A percentile compares a stretch with the other conserved stretches of the same genome.
These are phyloP conservation scores for Xylaria longipes DNA, from an alignment of 495 filamentous ascomycete genomes.

Conservation along the genomic window DNA sequence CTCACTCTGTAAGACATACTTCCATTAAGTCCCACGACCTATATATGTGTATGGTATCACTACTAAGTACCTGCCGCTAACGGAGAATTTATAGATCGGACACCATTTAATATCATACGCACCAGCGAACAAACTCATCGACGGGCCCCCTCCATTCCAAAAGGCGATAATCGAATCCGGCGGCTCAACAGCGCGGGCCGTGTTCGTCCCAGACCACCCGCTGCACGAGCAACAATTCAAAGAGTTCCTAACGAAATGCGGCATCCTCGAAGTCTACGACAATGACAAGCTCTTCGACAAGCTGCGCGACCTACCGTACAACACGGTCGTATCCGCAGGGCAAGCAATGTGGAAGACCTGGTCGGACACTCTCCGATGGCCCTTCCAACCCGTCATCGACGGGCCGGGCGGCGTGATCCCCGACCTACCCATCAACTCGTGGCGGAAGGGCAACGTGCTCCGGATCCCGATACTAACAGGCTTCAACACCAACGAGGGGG, in stretches of 20 bases:
- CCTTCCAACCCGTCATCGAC: slow-evolving; percentile 73
- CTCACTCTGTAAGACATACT: slow-evolving; percentile 58
- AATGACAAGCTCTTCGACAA: slow-evolving; percentile 56
- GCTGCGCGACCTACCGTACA: slow-evolving; percentile 57
- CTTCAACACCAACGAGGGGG: slow-evolving; percentile 70
- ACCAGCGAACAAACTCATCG: slow-evolving; percentile 33
- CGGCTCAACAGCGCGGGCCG: slow-evolving; percentile 64
- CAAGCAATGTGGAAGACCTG: slow-evolving; percentile 60
- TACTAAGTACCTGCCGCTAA: background rate
- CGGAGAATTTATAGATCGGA: slow-evolving; percentile 56
- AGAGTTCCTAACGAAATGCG: slow-evolving; percentile 59
- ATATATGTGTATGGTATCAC: background rate
- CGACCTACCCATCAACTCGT: slow-evolving; percentile 62
- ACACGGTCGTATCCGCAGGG: slow-evolving; percentile 55
- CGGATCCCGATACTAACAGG: slow-evolving; percentile 69
- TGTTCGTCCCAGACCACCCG: slow-evolving; percentile 59
- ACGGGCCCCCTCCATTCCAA: slow-evolving; percentile 56
- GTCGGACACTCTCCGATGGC: slow-evolving; percentile 63
- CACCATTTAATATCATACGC: slow-evolving; percentile 67
- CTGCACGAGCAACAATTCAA: slow-evolving; percentile 66
- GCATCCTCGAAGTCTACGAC: slow-evolving; percentile 43
- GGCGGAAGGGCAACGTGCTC: slow-evolving; percentile 58
- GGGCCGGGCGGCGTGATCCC: slow-evolving; percentile 59
- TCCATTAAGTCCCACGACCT: slow-evolving; percentile 33
- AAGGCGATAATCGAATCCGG: slow-evolving; percentile 71